Evolutionary conservation across 352 stramenopile genomes (phyloP).

Genomic region (Blastocystis sp.): DNA sequence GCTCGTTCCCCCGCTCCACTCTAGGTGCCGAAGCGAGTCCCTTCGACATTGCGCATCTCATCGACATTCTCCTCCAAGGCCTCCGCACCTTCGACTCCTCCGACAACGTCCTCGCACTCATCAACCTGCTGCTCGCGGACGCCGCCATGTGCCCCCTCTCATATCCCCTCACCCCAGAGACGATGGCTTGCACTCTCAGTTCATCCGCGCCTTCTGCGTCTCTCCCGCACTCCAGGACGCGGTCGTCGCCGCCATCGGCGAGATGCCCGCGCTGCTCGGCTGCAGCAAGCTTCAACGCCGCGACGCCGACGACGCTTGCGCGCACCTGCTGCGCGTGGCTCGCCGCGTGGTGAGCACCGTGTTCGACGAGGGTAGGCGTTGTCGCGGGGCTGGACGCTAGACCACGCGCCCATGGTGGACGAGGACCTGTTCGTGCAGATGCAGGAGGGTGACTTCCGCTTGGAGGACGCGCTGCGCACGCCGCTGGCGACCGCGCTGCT

Average conservation of each 20-base stretch:
- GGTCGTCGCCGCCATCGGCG: background rate
- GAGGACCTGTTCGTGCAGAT: background rate
- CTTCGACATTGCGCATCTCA: background rate
- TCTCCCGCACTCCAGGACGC: background rate
- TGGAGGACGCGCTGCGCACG: background rate
- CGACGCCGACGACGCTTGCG: background rate
- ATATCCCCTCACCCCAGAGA: background rate
- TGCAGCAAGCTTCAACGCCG: background rate
- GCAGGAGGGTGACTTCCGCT: background rate
- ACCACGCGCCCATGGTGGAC: background rate
- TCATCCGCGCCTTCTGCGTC: constrained; percentile 1
- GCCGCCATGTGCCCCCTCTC: background rate
- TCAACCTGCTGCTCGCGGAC: constrained; percentile 21
- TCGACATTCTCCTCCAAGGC: background rate
- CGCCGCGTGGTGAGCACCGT: background rate
- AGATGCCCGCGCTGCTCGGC: background rate
- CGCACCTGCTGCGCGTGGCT: background rate
- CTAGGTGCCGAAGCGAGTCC: background rate
- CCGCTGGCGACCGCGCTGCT: background rate
- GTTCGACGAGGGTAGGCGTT: background rate
- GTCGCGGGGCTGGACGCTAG: background rate
- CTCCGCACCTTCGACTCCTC: background rate
- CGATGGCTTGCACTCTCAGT: background rate
- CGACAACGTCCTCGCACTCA: constrained; percentile 6
- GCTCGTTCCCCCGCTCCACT: background rate